Conservation (phyloP, 2,329 filamentous ascomycete genomes). For the Alternaria infectoria region DNA sequence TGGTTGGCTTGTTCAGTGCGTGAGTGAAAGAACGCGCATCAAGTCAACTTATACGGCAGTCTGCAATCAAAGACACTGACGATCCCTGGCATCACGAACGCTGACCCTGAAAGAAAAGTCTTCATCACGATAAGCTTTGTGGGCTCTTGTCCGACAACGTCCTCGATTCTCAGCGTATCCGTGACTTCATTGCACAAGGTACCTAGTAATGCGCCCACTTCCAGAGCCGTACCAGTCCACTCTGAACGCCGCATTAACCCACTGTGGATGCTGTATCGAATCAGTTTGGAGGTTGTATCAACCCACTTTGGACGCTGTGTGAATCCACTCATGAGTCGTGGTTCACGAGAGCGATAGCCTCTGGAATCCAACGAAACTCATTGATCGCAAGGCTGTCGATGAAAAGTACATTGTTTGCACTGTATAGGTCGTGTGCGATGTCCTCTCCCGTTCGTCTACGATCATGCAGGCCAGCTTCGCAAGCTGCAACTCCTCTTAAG, state of each 20-base stretch:
- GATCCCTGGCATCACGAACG: accelerated
- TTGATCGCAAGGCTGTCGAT: too few relatives aligned
- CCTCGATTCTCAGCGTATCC: neutral
- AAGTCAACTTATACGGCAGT: neutral
- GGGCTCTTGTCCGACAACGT: neutral
- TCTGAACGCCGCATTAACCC: neutral
- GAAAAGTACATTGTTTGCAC: too few relatives aligned
- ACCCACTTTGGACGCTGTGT: neutral
- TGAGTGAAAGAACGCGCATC: neutral
- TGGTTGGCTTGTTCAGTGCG: neutral
- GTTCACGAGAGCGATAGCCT: neutral
- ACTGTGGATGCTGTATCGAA: neutral
- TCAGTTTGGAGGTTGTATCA: neutral
- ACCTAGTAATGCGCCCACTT: neutral
- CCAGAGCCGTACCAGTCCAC: neutral
- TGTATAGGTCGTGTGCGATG: too few relatives aligned
- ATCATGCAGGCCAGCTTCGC: too few relatives aligned
- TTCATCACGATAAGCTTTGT: neutral
- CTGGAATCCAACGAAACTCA: too few relatives aligned
- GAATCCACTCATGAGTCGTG: neutral
- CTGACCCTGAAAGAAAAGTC: neutral
- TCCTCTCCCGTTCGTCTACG: too few relatives aligned
- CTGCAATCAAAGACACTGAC: neutral
- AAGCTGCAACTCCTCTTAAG: too few relatives aligned
- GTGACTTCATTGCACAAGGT: neutral